A percentile compares a stretch with the other conserved stretches of the same genome.
Conservation (phyloP, 768 basidiomycete species). For the Scleroderma bovista region DNA sequence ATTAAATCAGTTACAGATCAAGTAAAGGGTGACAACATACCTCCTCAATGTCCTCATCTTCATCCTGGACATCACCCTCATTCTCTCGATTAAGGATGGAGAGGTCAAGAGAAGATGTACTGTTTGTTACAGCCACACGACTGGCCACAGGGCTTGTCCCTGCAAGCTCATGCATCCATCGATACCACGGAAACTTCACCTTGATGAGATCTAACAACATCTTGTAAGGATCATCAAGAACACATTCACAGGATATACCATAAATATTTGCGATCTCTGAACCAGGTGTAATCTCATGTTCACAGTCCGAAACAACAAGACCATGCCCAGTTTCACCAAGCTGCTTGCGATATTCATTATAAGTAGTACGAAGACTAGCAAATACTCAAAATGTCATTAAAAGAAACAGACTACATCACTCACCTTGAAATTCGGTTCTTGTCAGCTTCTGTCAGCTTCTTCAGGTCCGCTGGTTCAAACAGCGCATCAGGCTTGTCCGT, state of each 20-base stretch:
- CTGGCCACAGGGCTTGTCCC: slow-evolving; percentile 16
- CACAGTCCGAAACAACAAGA: slow-evolving; percentile 2
- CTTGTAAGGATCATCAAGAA: not conserved
- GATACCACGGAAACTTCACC: slow-evolving; percentile 23
- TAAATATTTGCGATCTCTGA: slow-evolving; percentile 5
- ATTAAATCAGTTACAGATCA: no score
- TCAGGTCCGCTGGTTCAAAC: no score
- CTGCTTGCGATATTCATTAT: not conserved
- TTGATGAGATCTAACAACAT: slow-evolving; percentile 13
- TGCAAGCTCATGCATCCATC: slow-evolving; percentile 14
- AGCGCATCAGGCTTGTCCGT: no score
- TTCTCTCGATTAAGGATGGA: no score
- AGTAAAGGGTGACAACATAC: no score
- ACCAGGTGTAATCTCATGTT: slow-evolving; percentile 1
- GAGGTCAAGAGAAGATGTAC: slow-evolving; percentile 12
- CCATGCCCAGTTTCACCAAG: slow-evolving; percentile 6
- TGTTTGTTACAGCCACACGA: slow-evolving; percentile 15
- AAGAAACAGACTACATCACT: no score
- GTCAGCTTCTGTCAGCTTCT: no score
- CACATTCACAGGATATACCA: slow-evolving; percentile 2
- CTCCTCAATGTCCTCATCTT: no score
- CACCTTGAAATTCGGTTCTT: no score
- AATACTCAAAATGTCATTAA: no score
- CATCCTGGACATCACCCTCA: no score
- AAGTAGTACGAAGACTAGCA: not conserved